phyloP scores from a whole-genome alignment of 192 early-diverging fungal genomes.

The Irineochytrium annulatum region DNA sequence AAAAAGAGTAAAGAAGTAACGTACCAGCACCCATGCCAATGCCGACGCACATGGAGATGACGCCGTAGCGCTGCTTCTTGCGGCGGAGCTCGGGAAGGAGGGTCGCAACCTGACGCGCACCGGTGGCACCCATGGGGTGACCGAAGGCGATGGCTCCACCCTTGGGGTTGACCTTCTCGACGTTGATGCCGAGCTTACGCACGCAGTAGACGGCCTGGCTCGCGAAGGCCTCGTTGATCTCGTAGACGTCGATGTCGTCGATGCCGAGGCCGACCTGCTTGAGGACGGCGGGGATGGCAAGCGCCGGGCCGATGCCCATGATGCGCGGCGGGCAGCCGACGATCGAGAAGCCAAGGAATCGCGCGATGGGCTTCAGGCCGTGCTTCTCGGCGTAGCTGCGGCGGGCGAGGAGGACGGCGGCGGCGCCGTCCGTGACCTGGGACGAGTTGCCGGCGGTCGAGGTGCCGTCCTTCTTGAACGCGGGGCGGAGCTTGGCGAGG shows the following conservation, averaged over 20 bases:
- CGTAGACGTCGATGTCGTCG: slow-evolving; percentile 80
- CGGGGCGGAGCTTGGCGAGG: slow-evolving; percentile 83
- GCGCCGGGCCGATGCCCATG: slow-evolving; percentile 97
- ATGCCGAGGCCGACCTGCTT: slow-evolving; percentile 71
- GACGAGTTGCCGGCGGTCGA: slow-evolving; percentile 96
- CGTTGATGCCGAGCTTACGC: slow-evolving; percentile 78
- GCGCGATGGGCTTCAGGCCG: slow-evolving; percentile 78
- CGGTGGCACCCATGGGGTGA: slow-evolving; percentile 82
- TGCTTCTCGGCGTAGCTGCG: slow-evolving; percentile 85
- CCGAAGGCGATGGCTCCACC: slow-evolving; percentile 98
- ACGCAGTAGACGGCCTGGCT: slow-evolving; percentile 92
- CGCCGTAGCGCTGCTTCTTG: slow-evolving; percentile 77
- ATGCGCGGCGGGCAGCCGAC: slow-evolving; percentile 89
- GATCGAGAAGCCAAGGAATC: slow-evolving; percentile 79
- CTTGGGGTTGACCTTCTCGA: slow-evolving; percentile 95
- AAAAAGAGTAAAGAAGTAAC: too few species aligned
- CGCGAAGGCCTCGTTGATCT: slow-evolving; percentile 98
- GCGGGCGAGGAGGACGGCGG: slow-evolving; percentile 91
- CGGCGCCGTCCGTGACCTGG: slow-evolving; percentile 97
- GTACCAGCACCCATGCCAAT: slow-evolving; percentile 88
- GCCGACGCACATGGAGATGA: slow-evolving; percentile 90
- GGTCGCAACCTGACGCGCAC: slow-evolving; percentile 95
- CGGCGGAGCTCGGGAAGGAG: slow-evolving; percentile 89
- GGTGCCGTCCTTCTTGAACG: slow-evolving; percentile 78
- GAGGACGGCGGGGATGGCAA: slow-evolving; percentile 85